phyloP scores from a whole-genome alignment of 306 rosid species.

The Pterocarpus santalinus region DNA sequence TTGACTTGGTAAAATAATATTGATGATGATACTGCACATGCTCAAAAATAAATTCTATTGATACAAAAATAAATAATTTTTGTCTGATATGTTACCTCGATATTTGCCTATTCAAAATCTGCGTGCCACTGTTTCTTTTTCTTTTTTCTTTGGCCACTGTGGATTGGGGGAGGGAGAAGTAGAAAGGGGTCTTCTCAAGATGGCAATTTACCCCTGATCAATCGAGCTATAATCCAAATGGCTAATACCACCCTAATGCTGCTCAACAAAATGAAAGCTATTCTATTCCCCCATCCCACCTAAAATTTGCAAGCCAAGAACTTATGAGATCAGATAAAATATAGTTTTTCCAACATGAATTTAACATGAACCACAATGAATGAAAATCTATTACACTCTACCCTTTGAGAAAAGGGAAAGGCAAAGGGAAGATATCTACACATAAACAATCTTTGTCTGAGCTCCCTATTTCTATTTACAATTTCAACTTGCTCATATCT shows the following conservation, averaged over 20 bases:
- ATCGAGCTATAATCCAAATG: no score
- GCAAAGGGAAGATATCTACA: slow-evolving; percentile 63
- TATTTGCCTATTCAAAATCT: no score
- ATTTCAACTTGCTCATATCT: slow-evolving; percentile 48
- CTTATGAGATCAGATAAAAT: slow-evolving; percentile 21
- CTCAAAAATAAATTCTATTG: neutral
- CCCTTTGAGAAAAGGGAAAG: slow-evolving; percentile 50
- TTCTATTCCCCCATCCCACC: slow-evolving; percentile 27
- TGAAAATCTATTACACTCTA: slow-evolving; percentile 55
- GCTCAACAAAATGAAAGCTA: slow-evolving; percentile 19
- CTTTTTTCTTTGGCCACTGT: no score
- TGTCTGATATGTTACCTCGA: neutral
- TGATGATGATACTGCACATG: neutral
- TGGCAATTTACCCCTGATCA: no score
- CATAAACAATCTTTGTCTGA: slow-evolving; percentile 49
- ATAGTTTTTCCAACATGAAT: neutral
- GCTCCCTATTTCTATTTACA: slow-evolving; percentile 71
- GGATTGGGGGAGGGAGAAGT: no score
- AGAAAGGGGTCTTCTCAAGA: no score
- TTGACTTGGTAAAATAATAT: neutral
- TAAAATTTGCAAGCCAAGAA: slow-evolving; percentile 29
- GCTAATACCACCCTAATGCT: neutral
- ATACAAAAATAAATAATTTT: neutral
- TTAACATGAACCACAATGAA: slow-evolving; percentile 41
- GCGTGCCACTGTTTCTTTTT: no score